Percentiles rank a stretch among this genome's conserved stretches.
phyloP scores from a whole-genome alignment of 176 grass and related monocot species.

The Pontederia crassipes region DNA sequence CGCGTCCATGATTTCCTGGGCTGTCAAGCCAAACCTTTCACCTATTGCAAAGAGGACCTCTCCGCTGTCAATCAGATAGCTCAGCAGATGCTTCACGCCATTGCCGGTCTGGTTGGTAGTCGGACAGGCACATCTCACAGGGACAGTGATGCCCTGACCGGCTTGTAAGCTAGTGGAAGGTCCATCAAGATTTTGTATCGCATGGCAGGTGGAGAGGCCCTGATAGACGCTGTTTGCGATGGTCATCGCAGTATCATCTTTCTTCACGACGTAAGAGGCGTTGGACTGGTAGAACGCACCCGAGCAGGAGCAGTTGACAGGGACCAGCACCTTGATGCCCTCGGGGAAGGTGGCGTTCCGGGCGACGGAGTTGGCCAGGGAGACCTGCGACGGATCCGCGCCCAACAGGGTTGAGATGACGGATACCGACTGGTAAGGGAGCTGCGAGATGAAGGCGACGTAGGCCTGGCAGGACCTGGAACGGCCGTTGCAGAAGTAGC shows the following conservation, averaged over 20 bases:
- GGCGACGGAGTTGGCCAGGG: slow-evolving; percentile 5
- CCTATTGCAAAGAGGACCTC: slow-evolving; percentile 21
- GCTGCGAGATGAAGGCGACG: slow-evolving; percentile 47
- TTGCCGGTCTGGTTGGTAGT: slow-evolving; percentile 22
- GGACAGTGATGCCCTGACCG: slow-evolving; percentile 10
- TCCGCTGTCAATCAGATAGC: slow-evolving; percentile 34
- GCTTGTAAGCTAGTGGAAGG: not conserved
- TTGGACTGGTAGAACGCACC: slow-evolving; percentile 42
- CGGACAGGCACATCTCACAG: slow-evolving; percentile 75
- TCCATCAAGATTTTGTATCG: slow-evolving; percentile 31
- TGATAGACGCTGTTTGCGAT: slow-evolving; percentile 48
- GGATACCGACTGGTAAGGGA: slow-evolving; percentile 13
- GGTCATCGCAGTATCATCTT: slow-evolving; percentile 18
- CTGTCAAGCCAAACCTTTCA: slow-evolving; percentile 30
- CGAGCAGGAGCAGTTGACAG: slow-evolving; percentile 46
- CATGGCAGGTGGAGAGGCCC: slow-evolving; percentile 61
- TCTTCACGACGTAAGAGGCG: slow-evolving; percentile 19
- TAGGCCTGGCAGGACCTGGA: slow-evolving; percentile 37
- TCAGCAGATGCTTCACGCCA: slow-evolving; percentile 37
- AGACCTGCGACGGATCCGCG: slow-evolving; percentile 19
- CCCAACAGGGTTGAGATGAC: slow-evolving; percentile 38
- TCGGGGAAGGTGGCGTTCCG: not conserved
- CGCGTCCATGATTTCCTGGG: slow-evolving; percentile 10
- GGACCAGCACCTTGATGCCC: slow-evolving; percentile 33
- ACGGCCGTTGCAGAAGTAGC: slow-evolving; percentile 42